Conservation (phyloP, 768 basidiomycete species). For the Agrocybe pediades region DNA sequence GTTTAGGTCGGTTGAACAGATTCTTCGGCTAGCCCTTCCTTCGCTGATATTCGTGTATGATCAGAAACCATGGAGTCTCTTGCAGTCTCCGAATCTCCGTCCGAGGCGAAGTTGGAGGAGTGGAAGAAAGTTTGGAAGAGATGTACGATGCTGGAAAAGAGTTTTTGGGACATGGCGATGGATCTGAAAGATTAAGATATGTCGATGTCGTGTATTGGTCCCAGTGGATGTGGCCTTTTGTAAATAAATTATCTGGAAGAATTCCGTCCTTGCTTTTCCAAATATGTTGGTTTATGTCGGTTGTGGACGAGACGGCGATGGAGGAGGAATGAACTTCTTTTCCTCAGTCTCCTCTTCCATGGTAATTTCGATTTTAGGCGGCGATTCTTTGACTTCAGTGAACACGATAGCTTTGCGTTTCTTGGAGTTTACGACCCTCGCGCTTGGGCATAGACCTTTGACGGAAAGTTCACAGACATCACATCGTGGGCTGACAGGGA, state of each 20-base stretch:
- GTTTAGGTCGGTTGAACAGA: conserved; percentile 58
- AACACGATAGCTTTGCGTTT: conserved; percentile 28
- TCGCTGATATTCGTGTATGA: not conserved
- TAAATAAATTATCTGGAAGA: not conserved
- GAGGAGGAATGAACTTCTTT: conserved; percentile 7
- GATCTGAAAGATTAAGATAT: conserved; percentile 12
- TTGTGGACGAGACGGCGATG: too few species aligned
- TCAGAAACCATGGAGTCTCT: conserved; percentile 75
- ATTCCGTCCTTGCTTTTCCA: not conserved
- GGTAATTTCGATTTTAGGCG: conserved; percentile 33
- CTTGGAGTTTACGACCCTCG: conserved; percentile 26
- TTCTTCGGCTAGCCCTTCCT: not conserved
- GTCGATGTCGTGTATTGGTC: too few species aligned
- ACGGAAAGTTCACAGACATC: conserved; percentile 59
- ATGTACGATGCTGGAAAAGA: conserved; percentile 77
- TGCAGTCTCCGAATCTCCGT: conserved; percentile 65
- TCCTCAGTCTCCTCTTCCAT: conserved; percentile 29
- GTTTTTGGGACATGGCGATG: conserved; percentile 81
- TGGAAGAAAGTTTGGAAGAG: conserved; percentile 75
- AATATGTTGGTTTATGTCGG: not conserved
- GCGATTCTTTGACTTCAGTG: conserved; percentile 18
- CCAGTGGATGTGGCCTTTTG: too few species aligned
- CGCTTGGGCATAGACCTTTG: conserved; percentile 69
- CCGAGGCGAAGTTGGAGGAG: conserved; percentile 55
- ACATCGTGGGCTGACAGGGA: conserved; percentile 67